Conservation (phyloP, 2,329 filamentous ascomycete genomes). For the Penicillium sp. region DNA sequence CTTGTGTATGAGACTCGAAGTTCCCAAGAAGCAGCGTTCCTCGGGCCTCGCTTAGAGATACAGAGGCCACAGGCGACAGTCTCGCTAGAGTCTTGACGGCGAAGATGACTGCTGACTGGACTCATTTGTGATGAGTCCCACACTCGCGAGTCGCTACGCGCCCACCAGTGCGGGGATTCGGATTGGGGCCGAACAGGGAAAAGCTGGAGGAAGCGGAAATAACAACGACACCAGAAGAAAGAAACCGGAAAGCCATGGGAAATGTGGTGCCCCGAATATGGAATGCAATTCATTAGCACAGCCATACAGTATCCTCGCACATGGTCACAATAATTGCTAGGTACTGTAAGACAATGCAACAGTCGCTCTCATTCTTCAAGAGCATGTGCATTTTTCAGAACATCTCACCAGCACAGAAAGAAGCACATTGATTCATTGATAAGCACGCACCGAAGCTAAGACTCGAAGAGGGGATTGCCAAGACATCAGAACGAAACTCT, state of each 20-base stretch:
- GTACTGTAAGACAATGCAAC: neutral
- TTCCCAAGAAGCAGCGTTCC: neutral
- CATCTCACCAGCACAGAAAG: neutral
- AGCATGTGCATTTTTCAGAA: neutral
- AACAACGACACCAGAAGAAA: neutral
- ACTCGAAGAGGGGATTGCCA: neutral
- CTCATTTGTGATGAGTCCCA: neutral
- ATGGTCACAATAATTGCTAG: too few species aligned
- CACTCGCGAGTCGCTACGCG: neutral
- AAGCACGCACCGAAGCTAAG: neutral
- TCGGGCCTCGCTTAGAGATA: neutral
- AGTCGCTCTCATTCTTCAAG: neutral
- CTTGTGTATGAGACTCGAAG: neutral
- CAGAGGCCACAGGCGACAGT: neutral
- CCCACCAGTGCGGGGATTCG: neutral
- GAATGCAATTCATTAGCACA: too few species aligned
- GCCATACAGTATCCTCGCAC: too few species aligned
- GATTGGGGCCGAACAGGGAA: neutral
- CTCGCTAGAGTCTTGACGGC: neutral
- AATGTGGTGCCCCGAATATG: neutral
- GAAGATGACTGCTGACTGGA: neutral
- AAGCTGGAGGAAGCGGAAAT: neutral
- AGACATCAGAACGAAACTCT: conserved; percentile 1
- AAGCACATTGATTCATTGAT: neutral
- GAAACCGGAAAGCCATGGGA: neutral